Conservation (phyloP, 2,329 filamentous ascomycete genomes). For the Exophiala oligosperma region DNA sequence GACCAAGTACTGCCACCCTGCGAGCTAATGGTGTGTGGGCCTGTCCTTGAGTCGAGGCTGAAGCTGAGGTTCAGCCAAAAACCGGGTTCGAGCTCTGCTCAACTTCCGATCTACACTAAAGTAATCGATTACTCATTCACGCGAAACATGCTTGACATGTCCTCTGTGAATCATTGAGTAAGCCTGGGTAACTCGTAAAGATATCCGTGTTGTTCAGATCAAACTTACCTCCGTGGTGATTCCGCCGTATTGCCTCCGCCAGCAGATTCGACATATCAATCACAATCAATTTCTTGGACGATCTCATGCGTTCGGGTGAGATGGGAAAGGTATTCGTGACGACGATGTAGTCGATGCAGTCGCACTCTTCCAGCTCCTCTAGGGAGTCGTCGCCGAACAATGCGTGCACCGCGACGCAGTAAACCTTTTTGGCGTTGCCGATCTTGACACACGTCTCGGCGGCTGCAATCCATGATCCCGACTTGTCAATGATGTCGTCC, state of each 20-base stretch:
- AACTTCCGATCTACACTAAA: background rate
- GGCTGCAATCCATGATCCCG: conserved; percentile 93
- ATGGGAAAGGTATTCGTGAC: conserved; percentile 98
- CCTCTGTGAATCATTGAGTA: conserved; percentile 33
- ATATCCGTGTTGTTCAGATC: conserved; percentile 40
- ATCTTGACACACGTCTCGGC: conserved; percentile 88
- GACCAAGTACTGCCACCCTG: background rate
- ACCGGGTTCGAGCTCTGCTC: background rate
- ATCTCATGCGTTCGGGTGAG: conserved; percentile 67
- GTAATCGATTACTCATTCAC: conserved; percentile 47
- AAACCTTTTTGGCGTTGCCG: conserved; percentile 87
- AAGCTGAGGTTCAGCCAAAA: background rate
- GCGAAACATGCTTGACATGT: conserved; percentile 62
- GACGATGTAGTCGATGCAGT: conserved; percentile 89
- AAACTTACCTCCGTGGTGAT: conserved; percentile 83
- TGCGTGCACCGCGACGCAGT: conserved; percentile 96
- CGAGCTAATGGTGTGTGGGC: background rate
- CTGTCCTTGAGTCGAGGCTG: no score
- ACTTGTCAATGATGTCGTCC: conserved; percentile 99
- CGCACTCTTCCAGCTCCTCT: conserved; percentile 85
- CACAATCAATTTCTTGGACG: conserved; percentile 79
- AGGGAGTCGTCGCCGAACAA: conserved; percentile 89
- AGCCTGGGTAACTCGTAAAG: background rate
- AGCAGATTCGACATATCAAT: conserved; percentile 86
- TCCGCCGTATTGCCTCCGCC: conserved; percentile 88